Evolutionary conservation across 352 stramenopile species (phyloP).

Genomic region (Phytophthora fragariaefolia): DNA sequence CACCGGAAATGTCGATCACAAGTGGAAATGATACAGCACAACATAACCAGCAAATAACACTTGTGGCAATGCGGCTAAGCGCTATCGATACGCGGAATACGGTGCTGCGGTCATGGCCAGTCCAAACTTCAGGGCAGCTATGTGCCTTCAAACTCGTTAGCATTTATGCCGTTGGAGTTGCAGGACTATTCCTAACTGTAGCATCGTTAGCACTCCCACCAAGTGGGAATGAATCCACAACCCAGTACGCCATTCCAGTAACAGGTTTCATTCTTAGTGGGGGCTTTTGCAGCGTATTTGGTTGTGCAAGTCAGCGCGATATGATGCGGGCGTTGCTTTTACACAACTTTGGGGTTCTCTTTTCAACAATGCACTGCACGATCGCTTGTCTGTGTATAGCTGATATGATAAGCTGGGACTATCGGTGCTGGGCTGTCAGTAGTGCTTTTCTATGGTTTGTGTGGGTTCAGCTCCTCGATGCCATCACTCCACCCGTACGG

Average conservation of each 20-base stretch:
- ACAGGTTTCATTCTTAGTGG: conserved; percentile 9
- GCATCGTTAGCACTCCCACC: conserved; percentile 15
- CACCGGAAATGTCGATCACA: conserved; percentile 21
- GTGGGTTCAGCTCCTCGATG: conserved; percentile 38
- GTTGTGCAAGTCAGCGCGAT: conserved; percentile 34
- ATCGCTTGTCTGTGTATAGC: conserved; percentile 30
- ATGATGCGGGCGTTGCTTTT: conserved; percentile 29
- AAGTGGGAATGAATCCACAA: not conserved
- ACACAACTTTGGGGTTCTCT: conserved; percentile 48
- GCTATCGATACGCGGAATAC: conserved; percentile 35
- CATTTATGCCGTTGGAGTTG: conserved; percentile 15
- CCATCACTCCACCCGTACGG: conserved; percentile 33
- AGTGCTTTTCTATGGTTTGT: conserved; percentile 42
- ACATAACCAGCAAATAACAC: conserved; percentile 43
- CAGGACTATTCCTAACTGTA: conserved; percentile 12
- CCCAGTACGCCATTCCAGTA: conserved; percentile 4
- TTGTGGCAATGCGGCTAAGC: conserved; percentile 39
- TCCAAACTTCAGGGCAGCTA: not conserved
- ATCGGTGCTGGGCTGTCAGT: conserved; percentile 32
- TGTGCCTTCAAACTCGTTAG: not conserved
- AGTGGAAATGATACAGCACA: conserved; percentile 27
- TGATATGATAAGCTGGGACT: conserved; percentile 40
- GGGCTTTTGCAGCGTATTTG: conserved; percentile 18
- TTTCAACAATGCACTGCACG: conserved; percentile 42
- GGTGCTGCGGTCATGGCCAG: conserved; percentile 14